Evolutionary conservation across 306 rosid species (phyloP), one percentile per base, ranked within the genome.

Genomic region (Gillenia trifoliata): DNA sequence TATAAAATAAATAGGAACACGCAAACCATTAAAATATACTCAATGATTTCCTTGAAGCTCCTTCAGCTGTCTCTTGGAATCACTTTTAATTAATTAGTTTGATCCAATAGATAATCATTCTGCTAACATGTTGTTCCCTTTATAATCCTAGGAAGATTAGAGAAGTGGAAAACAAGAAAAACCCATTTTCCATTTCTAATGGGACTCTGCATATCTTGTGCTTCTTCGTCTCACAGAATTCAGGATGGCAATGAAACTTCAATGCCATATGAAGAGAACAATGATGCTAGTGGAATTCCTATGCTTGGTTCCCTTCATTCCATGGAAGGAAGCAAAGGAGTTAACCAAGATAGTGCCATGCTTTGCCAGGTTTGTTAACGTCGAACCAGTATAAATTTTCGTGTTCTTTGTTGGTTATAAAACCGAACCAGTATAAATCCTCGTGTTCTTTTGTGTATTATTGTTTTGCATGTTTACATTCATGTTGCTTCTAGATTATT

Each of bases 311-410:
- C 93, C 71, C 81, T 83, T 76, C 83, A 71, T 77, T 86, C 97
- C 34, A 81, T 63, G 55, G 81, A 70, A 72, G 97, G 96, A 26
- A 72, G 71, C 81, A 89, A 88, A 85, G 92, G 96, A 28, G 59
- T 84, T 61, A 92, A 92, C 82, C 97, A 92, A 84, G 92, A 92
- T 79, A 84, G 89, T 72, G 96, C 90, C 33, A 81, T 88, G 67
- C 76, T 85, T 70, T 68, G 79, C 81, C 84, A 85, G 89, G 97
- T 92, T 82, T 64, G 66, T 31, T 25, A 7, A 26, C 50, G 11
- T 0, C 11, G 11, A 38, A 38, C 41, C 41, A 8, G 41, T 38
- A 38, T 36, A 36, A 36, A 36, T 2, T 16, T 7, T 38, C 1
- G 26, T 59, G 9, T 54, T 16, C 40, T 67, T 23, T 20, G 20